phyloP scores from a whole-genome alignment of 768 basidiomycete genomes.

The Galerina marginata region DNA sequence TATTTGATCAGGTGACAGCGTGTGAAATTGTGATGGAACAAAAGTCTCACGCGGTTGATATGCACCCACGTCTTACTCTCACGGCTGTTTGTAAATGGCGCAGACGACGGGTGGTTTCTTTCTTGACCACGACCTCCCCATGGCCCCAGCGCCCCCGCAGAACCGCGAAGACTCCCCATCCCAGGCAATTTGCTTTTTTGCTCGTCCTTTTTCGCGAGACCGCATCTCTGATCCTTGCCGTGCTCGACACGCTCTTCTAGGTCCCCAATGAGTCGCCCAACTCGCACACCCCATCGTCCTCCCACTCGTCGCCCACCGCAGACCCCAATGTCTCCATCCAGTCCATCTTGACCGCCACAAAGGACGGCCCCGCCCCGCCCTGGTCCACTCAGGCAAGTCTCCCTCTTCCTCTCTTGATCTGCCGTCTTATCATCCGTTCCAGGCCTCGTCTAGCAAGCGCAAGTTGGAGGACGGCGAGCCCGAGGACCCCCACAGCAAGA shows the following conservation, averaged over 20 bases:
- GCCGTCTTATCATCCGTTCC: not conserved
- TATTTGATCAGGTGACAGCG: conserved; percentile 25
- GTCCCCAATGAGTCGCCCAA: conserved; percentile 19
- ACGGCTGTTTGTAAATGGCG: conserved; percentile 50
- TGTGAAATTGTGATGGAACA: conserved; percentile 27
- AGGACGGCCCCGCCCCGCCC: conserved; percentile 45
- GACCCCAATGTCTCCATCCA: conserved; percentile 54
- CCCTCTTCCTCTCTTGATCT: not conserved
- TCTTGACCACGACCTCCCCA: conserved; percentile 50
- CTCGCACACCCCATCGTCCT: conserved; percentile 33
- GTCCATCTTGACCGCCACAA: conserved; percentile 57
- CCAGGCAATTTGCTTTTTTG: conserved; percentile 25
- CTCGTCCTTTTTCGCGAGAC: conserved; percentile 32
- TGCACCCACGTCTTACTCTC: conserved; percentile 52
- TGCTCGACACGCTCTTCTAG: conserved; percentile 31
- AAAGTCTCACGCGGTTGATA: conserved; percentile 36
- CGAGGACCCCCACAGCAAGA: conserved; percentile 77
- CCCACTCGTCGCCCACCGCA: conserved; percentile 33
- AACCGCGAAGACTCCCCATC: conserved; percentile 26
- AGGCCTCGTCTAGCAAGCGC: conserved; percentile 66
- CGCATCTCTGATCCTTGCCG: conserved; percentile 25
- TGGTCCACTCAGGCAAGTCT: conserved; percentile 32
- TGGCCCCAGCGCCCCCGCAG: conserved; percentile 37
- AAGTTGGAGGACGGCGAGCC: conserved; percentile 72
- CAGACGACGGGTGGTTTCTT: conserved; percentile 48